Conservation (phyloP, 441 rosid species). For the Iberis amara region DNA sequence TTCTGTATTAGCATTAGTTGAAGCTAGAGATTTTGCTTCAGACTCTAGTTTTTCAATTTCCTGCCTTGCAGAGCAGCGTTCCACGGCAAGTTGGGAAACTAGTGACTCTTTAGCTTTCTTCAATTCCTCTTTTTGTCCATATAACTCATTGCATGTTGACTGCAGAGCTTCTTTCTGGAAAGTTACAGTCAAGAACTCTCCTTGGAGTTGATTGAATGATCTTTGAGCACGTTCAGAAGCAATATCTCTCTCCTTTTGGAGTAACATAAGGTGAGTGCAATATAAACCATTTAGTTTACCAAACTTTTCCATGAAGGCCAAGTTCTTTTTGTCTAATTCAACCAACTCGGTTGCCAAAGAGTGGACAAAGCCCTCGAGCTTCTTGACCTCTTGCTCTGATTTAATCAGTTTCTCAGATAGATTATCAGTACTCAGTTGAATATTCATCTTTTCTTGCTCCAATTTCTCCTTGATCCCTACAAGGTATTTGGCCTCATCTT, state of each 20-base stretch:
- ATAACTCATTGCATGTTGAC: constrained; percentile 42
- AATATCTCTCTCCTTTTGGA: constrained; percentile 47
- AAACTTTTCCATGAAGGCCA: constrained; percentile 41
- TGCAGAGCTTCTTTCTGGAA: constrained; percentile 52
- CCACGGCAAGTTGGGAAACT: constrained; percentile 45
- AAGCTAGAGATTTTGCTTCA: constrained; percentile 54
- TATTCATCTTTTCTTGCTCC: constrained; percentile 52
- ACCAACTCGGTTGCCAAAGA: constrained; percentile 42
- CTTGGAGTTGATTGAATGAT: constrained; percentile 48
- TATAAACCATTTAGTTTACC: constrained; percentile 49
- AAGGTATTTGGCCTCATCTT: constrained; percentile 47
- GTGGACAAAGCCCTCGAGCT: constrained; percentile 49
- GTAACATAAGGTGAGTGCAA: constrained; percentile 48
- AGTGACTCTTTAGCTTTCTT: constrained; percentile 51
- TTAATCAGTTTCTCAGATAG: constrained; percentile 40
- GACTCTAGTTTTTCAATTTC: constrained; percentile 53
- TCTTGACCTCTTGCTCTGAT: constrained; percentile 46
- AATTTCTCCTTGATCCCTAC: constrained; percentile 40
- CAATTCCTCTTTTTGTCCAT: constrained; percentile 44
- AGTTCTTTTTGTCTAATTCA: constrained; percentile 53
- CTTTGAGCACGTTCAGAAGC: constrained; percentile 42
- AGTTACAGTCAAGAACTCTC: constrained; percentile 38
- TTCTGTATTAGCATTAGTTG: constrained; percentile 30
- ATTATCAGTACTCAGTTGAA: constrained; percentile 42
- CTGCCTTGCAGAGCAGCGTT: constrained; percentile 43